phyloP scores from a whole-genome alignment of 768 basidiomycete species.

The Kwoniella mangroviensis region DNA sequence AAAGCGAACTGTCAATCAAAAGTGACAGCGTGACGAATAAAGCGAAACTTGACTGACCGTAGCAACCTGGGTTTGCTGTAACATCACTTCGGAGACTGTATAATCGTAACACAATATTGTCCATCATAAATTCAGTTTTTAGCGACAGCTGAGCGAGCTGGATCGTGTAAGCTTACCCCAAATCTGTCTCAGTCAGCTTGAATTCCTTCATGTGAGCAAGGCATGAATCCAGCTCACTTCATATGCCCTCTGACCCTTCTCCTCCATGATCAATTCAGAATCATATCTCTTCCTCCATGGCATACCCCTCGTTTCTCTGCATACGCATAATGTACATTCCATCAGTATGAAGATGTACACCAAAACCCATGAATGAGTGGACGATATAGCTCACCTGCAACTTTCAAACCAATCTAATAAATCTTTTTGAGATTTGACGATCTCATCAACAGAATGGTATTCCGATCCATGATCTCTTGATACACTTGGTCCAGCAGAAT shows the following conservation, averaged over 20 bases:
- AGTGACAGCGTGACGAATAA: not conserved
- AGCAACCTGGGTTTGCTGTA: constrained; percentile 92
- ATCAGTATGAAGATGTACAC: not conserved
- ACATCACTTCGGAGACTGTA: constrained; percentile 75
- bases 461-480: constrained; percentile 29
- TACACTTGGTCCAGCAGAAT: constrained; percentile 22
- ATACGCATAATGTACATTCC: not conserved
- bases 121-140: no score
- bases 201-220: not conserved
- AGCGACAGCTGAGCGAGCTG: not conserved
- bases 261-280: constrained; percentile 63
- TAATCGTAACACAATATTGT: not conserved
- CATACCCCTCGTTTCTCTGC: constrained; percentile 71
- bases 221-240: constrained; percentile 65
- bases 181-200: constrained; percentile 74
- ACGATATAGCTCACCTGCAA: constrained; percentile 61
- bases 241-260: constrained; percentile 83
- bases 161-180: constrained; percentile 28
- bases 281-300: constrained; percentile 79
- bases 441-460: constrained; percentile 36
- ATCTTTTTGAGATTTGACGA: constrained; percentile 39
- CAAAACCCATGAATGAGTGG: not conserved
- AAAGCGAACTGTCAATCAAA: not conserved
- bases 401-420: constrained; percentile 69
- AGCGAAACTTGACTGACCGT: constrained; percentile 28